Evolutionary conservation across 108 stramenopile species (phyloP), one percentile per base, ranked within the genome.

Genomic region (Fragilariopsis cylindrus): DNA sequence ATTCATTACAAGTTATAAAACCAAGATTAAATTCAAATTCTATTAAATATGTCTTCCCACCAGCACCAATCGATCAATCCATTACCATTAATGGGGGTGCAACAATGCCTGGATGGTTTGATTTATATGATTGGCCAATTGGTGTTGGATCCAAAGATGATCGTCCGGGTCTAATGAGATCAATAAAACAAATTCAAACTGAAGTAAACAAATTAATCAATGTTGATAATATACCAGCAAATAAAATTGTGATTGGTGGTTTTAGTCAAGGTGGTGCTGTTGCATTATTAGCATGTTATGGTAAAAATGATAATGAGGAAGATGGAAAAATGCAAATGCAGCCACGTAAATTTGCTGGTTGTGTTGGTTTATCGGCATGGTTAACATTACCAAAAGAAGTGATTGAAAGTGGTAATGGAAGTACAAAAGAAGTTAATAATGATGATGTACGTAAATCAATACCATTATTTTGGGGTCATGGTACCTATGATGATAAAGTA

Each of bases 21-120:
- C 82, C 90, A 18, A 64, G 74, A 4, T 76, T 94, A 7, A 67
- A 74, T 3, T 7, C 15, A 9, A 19, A n/a, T 7, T 72, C 87
- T 58, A 66, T 95, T 3, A 71, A 82, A 52, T 95, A 90, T 58
- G 80, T 88, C 44, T 95, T 95, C 60, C 94, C 94, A 4, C 81
- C 89, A 7, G 89, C 94, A 13, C 94, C 94, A 5, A 92, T 80
- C 7, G 87, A 90, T 48, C 30, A 30, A 30, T 76, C 89, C 12
- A 84, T 95, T 58, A 71, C 89, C 60, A 93, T 95, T 65, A 95
- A 95, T 79, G 94, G 94, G 8, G 92, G 92, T 11, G 74, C 67
- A 70, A n/a, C 67, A 9, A 95, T 95, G 94, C 90, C 94, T 0
- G 92, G 92, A 2, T 95, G 94, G 94, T 95, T 95, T 68, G 94